Evolutionary conservation across 2,329 filamentous ascomycete genomes (phyloP), one percentile per base, ranked within the genome.

Genomic region (Aspergillus sp.): DNA sequence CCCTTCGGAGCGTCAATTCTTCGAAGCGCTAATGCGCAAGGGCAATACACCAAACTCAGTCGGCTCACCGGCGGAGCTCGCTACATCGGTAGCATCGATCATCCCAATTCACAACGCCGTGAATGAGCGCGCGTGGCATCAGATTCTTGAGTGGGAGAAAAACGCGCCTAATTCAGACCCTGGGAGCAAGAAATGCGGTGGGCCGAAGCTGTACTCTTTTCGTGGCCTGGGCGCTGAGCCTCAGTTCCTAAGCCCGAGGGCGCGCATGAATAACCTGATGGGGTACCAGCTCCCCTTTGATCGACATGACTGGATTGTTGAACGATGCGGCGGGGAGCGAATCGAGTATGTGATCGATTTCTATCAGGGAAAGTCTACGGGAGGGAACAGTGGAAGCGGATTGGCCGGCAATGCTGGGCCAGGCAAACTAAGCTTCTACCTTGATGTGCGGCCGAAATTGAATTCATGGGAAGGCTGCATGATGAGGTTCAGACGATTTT

Each of bases 311-410:
- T 99, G 95, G 95, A 87, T 97, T 23, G 88, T 99, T 37, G 93
- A 99, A 76, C 83, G 95, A 52, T 98, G 95, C 71, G 93, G 90
- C 19, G 78, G 78, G 6, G 70, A 73, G 57, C 86, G 85, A 68
- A 79, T 99, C 49, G 95, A 98, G 68, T 99, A 99, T 73, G 89
- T 99, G 40, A 99, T 99, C 74, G 95, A 99, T 76, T 99, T 99
- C 68, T 99, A 99, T 72, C 87, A 91, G 5, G 95, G 95, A 0
- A 85, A 81, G 65, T 73, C 80, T 31, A 57, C 73, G 62, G 68
- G 64, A 57, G 27, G 75, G 72, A 56, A 55, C 46, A 63, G 52
- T 35, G 62, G 60, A n/a, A 35, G 61, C 14, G 71, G 70, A 9
- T 58, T 75, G 55, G 63, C 70, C 37, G 67, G 67, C 52, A 70